phyloP scores from a whole-genome alignment of 371 early-diverging fungal genomes.

The Apophysomyces elegans region DNA sequence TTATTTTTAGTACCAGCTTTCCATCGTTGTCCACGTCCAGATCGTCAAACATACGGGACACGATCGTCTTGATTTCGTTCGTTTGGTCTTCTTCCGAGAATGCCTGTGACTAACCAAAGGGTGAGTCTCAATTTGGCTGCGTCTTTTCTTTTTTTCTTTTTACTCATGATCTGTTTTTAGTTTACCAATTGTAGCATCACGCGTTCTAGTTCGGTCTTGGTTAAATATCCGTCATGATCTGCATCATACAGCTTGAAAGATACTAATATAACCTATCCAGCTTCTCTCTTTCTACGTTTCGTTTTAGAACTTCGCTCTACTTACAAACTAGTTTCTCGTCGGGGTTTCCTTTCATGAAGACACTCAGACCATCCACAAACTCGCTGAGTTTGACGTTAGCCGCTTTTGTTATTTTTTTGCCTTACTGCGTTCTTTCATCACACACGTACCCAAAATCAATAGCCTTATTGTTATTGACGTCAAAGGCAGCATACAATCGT shows the following conservation, averaged over 20 bases:
- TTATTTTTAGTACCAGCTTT: slow-evolving; percentile 56
- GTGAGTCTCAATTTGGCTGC: background rate
- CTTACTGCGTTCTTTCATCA: background rate
- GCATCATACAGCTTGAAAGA: slow-evolving; percentile 85
- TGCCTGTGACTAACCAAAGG: slow-evolving; percentile 50
- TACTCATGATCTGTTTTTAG: too few relatives aligned
- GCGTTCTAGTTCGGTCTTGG: slow-evolving; percentile 73
- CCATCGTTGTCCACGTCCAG: slow-evolving; percentile 86
- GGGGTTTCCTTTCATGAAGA: slow-evolving; percentile 80
- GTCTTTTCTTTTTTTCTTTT: background rate
- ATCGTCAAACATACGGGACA: slow-evolving; percentile 77
- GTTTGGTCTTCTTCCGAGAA: slow-evolving; percentile 77
- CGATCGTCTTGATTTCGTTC: slow-evolving; percentile 65
- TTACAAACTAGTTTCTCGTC: slow-evolving; percentile 81
- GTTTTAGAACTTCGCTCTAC: slow-evolving; percentile 15
- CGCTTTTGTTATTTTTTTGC: background rate
- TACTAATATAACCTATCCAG: slow-evolving; percentile 47
- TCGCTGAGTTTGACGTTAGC: slow-evolving; percentile 40
- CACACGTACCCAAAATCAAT: slow-evolving; percentile 65
- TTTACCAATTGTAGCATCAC: slow-evolving; percentile 78
- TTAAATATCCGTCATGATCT: slow-evolving; percentile 78
- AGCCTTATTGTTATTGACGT: slow-evolving; percentile 67
- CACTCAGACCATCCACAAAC: slow-evolving; percentile 78
- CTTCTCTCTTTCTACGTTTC: slow-evolving; percentile 5
- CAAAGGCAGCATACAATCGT: slow-evolving; percentile 82